These are phyloP conservation scores for Penicillium argentinense DNA, from an alignment of 495 filamentous ascomycete species.

Conservation along the genomic window DNA sequence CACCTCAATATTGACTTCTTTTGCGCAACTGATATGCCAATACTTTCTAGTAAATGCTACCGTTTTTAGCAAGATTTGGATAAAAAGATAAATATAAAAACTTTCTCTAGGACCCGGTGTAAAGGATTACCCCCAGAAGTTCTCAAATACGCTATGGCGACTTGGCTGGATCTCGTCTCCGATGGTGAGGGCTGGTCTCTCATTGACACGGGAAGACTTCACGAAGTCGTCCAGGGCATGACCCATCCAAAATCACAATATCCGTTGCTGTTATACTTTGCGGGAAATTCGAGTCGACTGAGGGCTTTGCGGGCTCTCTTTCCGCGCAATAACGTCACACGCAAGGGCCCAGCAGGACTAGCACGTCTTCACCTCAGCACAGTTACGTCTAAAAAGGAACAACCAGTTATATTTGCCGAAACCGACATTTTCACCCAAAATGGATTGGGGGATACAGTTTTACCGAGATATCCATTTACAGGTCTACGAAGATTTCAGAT, in stretches of 20 bases:
- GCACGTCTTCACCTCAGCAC: slow-evolving; percentile 9
- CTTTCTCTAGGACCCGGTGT: too few species aligned
- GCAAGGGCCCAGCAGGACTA: slow-evolving; percentile 6
- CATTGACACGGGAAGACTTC: slow-evolving; percentile 6
- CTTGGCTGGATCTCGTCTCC: too few species aligned
- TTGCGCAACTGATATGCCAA: too few species aligned
- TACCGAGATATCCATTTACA: not conserved
- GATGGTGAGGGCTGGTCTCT: too few species aligned
- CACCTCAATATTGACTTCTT: too few species aligned
- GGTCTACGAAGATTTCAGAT: slow-evolving; percentile 8
- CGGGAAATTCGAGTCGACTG: slow-evolving; percentile 9
- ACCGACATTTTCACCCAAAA: not conserved
- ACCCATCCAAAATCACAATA: slow-evolving; percentile 11
- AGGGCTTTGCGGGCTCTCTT: slow-evolving; percentile 13
- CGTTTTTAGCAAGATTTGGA: too few species aligned
- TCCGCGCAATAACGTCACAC: slow-evolving; percentile 18
- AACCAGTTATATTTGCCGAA: slow-evolving; percentile 15
- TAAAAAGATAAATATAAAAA: too few species aligned
- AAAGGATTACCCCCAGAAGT: too few species aligned
- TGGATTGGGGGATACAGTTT: not conserved
- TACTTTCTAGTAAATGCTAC: too few species aligned
- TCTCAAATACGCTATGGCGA: too few species aligned
- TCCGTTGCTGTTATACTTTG: slow-evolving; percentile 12
- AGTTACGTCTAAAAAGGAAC: not conserved
- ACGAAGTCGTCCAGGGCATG: slow-evolving; percentile 6